phyloP scores from a whole-genome alignment of 192 early-diverging fungal genomes.

The Coemansia sp. region DNA sequence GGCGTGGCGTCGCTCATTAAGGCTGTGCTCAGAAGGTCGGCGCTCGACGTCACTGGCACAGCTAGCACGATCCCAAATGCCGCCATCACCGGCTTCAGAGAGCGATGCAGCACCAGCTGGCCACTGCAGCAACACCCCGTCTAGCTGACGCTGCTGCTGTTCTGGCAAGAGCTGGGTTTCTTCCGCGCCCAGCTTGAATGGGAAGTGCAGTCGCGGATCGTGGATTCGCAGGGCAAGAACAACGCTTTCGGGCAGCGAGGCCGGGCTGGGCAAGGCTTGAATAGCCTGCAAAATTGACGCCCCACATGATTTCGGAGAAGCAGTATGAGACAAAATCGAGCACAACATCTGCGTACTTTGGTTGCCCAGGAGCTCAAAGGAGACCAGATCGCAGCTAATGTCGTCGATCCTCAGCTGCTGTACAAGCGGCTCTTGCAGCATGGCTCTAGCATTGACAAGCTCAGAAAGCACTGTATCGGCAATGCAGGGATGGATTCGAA shows the following conservation, averaged over 20 bases:
- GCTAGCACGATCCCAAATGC: constrained; percentile 64
- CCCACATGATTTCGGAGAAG: not conserved
- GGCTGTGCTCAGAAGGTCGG: constrained; percentile 59
- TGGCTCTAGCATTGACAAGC: constrained; percentile 14
- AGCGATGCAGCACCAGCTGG: constrained; percentile 58
- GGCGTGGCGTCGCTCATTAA: constrained; percentile 63
- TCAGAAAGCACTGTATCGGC: constrained; percentile 54
- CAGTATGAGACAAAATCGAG: constrained; percentile 59
- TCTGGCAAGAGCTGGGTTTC: not conserved
- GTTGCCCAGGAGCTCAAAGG: constrained; percentile 85
- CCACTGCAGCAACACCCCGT: constrained; percentile 62
- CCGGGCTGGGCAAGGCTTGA: constrained; percentile 61
- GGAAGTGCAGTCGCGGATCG: constrained; percentile 81
- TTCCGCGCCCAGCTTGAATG: constrained; percentile 17
- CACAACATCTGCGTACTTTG: constrained; percentile 76
- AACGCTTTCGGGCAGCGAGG: constrained; percentile 78
- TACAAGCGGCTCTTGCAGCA: not conserved
- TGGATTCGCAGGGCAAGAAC: constrained; percentile 79
- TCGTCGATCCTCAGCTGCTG: constrained; percentile 44
- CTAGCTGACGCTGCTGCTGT: constrained; percentile 42
- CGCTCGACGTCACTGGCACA: constrained; percentile 49
- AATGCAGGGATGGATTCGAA: constrained; percentile 82
- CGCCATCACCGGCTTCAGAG: constrained; percentile 10
- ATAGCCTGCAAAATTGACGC: constrained; percentile 18
- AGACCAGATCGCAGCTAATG: constrained; percentile 62